A percentile compares a stretch with the other conserved stretches of the same genome.
phyloP scores from a whole-genome alignment of 768 basidiomycete species.

The Fomitopsis pulvina region DNA sequence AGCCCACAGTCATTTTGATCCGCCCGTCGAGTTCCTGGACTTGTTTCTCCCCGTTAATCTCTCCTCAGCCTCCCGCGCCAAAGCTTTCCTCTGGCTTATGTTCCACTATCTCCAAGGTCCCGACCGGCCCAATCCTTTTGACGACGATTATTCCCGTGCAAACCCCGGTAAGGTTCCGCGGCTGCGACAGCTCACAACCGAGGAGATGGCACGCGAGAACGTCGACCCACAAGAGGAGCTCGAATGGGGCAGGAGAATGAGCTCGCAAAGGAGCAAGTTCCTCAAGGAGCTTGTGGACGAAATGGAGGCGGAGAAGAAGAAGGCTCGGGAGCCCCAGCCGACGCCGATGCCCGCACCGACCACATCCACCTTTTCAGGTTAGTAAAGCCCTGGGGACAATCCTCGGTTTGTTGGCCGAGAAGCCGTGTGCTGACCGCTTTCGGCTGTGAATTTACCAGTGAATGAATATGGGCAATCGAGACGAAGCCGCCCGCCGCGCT shows the following conservation, averaged over 20 bases:
- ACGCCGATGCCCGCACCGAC: conserved; percentile 18
- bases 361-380: conserved; percentile 5
- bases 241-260: conserved; percentile 74
- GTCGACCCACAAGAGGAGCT: conserved; percentile 73
- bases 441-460: background rate
- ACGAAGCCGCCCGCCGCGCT: conserved; percentile 13
- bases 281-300: conserved; percentile 58
- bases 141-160: conserved; percentile 52
- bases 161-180: conserved; percentile 60
- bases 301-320: conserved; percentile 31
- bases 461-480: background rate
- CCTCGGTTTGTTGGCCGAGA: background rate
- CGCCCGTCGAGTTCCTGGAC: conserved; percentile 70
- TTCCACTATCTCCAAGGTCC: conserved; percentile 75
- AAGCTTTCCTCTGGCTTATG: conserved; percentile 77
- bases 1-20: conserved; percentile 62
- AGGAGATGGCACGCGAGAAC: conserved; percentile 61
- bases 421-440: background rate
- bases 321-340: conserved; percentile 30
- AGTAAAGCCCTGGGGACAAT: conserved; percentile 3
- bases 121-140: conserved; percentile 64
- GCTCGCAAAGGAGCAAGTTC: conserved; percentile 61
- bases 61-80: conserved; percentile 66
- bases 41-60: conserved; percentile 75
- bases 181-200: conserved; percentile 46